A percentile compares a stretch with the other conserved stretches of the same genome.
phyloP scores from a whole-genome alignment of 1,284 basidiomycete species.

The Ceratobasidium papillatum region DNA sequence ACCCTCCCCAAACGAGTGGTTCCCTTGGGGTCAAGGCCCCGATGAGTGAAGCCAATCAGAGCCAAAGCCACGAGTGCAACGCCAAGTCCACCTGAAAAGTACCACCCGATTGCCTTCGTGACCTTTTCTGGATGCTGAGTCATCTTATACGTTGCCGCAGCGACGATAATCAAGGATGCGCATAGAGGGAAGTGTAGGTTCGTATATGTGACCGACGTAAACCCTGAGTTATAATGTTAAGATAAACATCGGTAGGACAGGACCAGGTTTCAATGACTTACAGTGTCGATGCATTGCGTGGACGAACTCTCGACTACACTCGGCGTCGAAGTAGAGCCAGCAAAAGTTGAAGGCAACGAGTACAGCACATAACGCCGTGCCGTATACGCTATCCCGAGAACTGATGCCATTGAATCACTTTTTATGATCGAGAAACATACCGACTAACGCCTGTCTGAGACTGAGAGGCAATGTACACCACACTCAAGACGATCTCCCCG shows the following conservation, averaged over 20 bases:
- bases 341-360: constrained; percentile 56
- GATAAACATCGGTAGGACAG: neutral
- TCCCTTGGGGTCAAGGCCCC: constrained; percentile 45
- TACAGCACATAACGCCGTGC: constrained; percentile 51
- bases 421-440: constrained; percentile 40
- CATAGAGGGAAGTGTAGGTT: constrained; percentile 54
- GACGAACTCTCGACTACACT: constrained; percentile 50
- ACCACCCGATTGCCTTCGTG: constrained; percentile 48
- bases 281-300: constrained; percentile 54
- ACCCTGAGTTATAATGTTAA: constrained; percentile 40
- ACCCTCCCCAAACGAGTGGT: constrained; percentile 35
- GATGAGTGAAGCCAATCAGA: constrained; percentile 51
- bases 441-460: constrained; percentile 44
- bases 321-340: constrained; percentile 52
- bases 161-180: constrained; percentile 52
- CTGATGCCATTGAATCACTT: neutral
- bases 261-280: neutral
- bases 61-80: constrained; percentile 51
- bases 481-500: constrained; percentile 48
- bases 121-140: constrained; percentile 47
- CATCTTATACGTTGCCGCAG: constrained; percentile 51
- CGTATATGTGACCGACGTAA: constrained; percentile 51
- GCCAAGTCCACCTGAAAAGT: constrained; percentile 54
- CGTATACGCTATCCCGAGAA: constrained; percentile 48
- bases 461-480: constrained; percentile 46